These are phyloP conservation scores for Daldinia caldariorum DNA, from an alignment of 495 filamentous ascomycete genomes.

Conservation along the genomic window DNA sequence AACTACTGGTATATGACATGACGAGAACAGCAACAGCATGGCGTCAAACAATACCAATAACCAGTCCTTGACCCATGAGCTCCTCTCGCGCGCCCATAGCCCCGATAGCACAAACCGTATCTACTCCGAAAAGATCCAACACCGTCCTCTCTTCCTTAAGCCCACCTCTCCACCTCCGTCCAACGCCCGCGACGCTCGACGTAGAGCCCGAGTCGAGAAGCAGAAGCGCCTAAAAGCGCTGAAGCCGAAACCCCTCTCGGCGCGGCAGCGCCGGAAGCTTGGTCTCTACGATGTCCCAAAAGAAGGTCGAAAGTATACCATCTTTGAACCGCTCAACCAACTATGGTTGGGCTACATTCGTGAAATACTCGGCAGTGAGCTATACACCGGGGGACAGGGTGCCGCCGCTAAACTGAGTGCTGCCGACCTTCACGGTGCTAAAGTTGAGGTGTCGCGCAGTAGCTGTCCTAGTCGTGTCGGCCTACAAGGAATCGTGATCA, in stretches of 20 bases:
- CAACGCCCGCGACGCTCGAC: conserved; percentile 73
- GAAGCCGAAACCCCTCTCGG: conserved; percentile 81
- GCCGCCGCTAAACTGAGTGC: conserved; percentile 74
- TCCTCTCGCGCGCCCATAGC: conserved; percentile 80
- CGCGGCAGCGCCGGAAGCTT: conserved; percentile 76
- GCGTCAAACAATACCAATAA: conserved; percentile 33
- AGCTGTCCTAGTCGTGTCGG: conserved; percentile 84
- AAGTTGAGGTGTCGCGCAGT: conserved; percentile 84
- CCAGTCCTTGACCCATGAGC: conserved; percentile 65
- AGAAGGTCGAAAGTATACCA: conserved; percentile 71
- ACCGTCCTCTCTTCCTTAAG: conserved; percentile 81
- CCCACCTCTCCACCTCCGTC: conserved; percentile 71
- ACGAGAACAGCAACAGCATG: conserved; percentile 10
- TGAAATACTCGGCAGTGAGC: conserved; percentile 69
- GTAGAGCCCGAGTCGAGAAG: conserved; percentile 63
- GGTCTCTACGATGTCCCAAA: conserved; percentile 78
- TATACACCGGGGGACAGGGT: conserved; percentile 54
- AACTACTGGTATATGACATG: too few relatives aligned
- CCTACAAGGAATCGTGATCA: conserved; percentile 82
- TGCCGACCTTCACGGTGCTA: conserved; percentile 90
- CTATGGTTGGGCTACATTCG: conserved; percentile 88
- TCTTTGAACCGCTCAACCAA: conserved; percentile 78
- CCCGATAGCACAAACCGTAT: conserved; percentile 72
- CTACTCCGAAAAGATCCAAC: conserved; percentile 81
- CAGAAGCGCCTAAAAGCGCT: conserved; percentile 65